Conservation (phyloP, 306 rosid species). For the Vigna unguiculata region DNA sequence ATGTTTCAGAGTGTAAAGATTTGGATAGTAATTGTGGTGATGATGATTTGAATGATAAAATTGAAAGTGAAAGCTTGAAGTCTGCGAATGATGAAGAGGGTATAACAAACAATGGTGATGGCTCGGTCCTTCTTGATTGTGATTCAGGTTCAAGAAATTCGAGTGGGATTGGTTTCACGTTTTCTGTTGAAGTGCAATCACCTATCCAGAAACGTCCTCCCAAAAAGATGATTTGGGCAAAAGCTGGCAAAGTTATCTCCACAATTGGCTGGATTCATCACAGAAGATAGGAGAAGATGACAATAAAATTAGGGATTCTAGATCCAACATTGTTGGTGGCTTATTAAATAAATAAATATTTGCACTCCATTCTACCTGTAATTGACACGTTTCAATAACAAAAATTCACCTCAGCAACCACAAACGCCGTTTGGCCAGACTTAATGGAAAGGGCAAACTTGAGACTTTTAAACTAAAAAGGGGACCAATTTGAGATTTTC, state of each 20-base stretch:
- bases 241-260: background rate
- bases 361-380: no score
- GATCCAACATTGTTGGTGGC: no score
- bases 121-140: background rate
- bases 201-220: background rate
- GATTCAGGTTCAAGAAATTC: conserved; percentile 1
- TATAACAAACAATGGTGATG: background rate
- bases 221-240: background rate
- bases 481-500: no score
- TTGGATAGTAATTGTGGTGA: background rate
- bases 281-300: no score
- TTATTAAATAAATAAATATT: no score
- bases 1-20: conserved; percentile 1
- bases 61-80: conserved; percentile 3
- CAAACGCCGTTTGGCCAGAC: no score
- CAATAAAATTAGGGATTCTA: no score
- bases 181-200: conserved; percentile 23
- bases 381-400: no score
- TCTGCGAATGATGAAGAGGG: conserved; percentile 12
- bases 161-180: conserved; percentile 6
- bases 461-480: no score
- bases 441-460: no score
- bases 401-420: no score
- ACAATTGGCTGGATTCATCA: no score
- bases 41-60: background rate